phyloP scores from a whole-genome alignment of 140 eudicot genomes.

The Flaveria floridana region DNA sequence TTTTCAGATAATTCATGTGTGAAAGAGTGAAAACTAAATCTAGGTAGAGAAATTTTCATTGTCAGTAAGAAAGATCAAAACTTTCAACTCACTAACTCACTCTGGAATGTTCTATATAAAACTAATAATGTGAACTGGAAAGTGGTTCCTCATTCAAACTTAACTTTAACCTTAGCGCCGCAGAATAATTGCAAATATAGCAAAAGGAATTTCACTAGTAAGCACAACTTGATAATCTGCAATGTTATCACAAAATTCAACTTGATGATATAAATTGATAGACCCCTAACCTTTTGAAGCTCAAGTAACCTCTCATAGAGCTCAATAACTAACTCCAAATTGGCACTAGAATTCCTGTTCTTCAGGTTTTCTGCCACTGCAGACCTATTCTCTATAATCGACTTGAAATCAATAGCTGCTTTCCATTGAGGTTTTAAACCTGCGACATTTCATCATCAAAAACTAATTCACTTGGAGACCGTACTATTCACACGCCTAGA shows the following conservation, averaged over 20 bases:
- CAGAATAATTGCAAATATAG: background rate
- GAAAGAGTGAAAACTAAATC: background rate
- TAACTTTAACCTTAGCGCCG: background rate
- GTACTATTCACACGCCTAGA: background rate
- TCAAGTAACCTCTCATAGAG: constrained; percentile 56
- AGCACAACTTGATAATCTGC: background rate
- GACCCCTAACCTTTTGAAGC: constrained; percentile 83
- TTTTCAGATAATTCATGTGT: background rate
- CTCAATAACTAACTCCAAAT: constrained; percentile 70
- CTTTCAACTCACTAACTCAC: constrained; percentile 6
- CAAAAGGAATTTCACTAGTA: background rate
- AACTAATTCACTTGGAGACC: background rate
- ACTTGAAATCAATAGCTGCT: constrained; percentile 89
- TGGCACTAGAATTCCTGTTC: constrained; percentile 71
- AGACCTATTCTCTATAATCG: constrained; percentile 75
- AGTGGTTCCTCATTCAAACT: background rate
- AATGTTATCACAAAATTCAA: background rate
- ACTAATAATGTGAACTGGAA: no score
- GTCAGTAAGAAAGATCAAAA: background rate
- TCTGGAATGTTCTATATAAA: background rate
- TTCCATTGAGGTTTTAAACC: constrained; percentile 79
- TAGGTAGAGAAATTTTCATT: background rate
- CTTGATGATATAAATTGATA: constrained; percentile 10
- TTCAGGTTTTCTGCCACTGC: constrained; percentile 61
- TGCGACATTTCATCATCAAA: constrained; percentile 20